phyloP scores from a whole-genome alignment of 2,329 filamentous ascomycete species.

The Trichothecium sympodiale region DNA sequence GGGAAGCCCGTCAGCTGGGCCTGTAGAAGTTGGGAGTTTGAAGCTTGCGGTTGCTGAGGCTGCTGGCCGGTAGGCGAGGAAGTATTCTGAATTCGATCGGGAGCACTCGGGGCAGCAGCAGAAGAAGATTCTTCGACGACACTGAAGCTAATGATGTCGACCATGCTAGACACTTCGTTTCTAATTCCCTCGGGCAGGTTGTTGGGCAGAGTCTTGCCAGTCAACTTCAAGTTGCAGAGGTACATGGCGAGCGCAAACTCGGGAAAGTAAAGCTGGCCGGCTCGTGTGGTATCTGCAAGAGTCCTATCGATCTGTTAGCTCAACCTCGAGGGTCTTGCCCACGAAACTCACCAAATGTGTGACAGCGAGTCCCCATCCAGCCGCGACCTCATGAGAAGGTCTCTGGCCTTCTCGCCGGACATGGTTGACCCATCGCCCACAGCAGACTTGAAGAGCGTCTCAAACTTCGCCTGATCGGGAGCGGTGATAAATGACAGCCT shows the following conservation, averaged over 20 bases:
- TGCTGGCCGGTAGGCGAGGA: slow-evolving; percentile 33
- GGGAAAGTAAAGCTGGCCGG: slow-evolving; percentile 90
- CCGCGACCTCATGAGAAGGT: slow-evolving; percentile 79
- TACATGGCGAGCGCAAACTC: slow-evolving; percentile 99
- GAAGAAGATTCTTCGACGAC: slow-evolving; percentile 60
- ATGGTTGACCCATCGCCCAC: slow-evolving; percentile 75
- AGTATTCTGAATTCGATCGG: slow-evolving; percentile 51
- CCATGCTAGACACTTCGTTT: slow-evolving; percentile 99
- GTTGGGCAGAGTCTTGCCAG: slow-evolving; percentile 69
- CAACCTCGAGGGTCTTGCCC: background rate
- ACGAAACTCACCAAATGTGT: slow-evolving; percentile 66
- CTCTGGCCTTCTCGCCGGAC: slow-evolving; percentile 84
- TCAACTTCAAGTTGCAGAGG: slow-evolving; percentile 86
- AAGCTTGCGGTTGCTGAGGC: slow-evolving; percentile 64
- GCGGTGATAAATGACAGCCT: slow-evolving; percentile 92
- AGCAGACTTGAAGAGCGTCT: slow-evolving; percentile 93
- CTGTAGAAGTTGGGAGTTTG: slow-evolving; percentile 55
- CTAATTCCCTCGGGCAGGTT: slow-evolving; percentile 72
- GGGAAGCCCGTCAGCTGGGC: slow-evolving; percentile 61
- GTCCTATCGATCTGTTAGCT: slow-evolving; percentile 45
- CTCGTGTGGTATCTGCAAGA: slow-evolving; percentile 88
- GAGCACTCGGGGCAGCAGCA: slow-evolving; percentile 50
- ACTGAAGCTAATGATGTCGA: slow-evolving; percentile 96
- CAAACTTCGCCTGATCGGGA: slow-evolving; percentile 90
- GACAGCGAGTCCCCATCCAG: slow-evolving; percentile 79